Conservation (phyloP, 1,284 basidiomycete genomes). For the Calocybe gambosa region DNA sequence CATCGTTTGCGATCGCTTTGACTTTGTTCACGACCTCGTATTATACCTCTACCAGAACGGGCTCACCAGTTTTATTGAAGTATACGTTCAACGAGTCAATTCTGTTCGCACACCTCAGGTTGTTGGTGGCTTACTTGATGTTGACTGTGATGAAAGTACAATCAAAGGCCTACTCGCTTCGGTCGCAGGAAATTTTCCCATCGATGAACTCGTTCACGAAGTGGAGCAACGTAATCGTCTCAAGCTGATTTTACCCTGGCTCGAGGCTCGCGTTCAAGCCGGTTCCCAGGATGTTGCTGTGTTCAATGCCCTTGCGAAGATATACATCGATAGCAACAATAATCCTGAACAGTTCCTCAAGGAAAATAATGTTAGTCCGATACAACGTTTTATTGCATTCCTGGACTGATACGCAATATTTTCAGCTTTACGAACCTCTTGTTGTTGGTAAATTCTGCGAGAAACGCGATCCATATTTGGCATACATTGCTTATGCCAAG, state of each 20-base stretch:
- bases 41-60: conserved; percentile 99
- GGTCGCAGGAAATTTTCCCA: conserved; percentile 95
- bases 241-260: conserved; percentile 96
- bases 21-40: conserved; percentile 99
- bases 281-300: conserved; percentile 91
- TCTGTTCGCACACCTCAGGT: conserved; percentile 98
- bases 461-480: conserved; percentile 96
- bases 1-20: conserved; percentile 99
- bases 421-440: conserved; percentile 90
- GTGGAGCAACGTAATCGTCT: conserved; percentile 95
- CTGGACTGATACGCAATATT: conserved; percentile 7
- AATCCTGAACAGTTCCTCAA: conserved; percentile 98
- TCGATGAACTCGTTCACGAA: conserved; percentile 96
- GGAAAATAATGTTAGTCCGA: conserved; percentile 83
- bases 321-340: conserved; percentile 97
- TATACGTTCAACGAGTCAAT: conserved; percentile 98
- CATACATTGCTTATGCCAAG: conserved; percentile 99
- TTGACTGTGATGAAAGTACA: conserved; percentile 95
- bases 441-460: conserved; percentile 99
- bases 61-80: conserved; percentile 96
- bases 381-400: neutral
- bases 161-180: conserved; percentile 94
- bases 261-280: conserved; percentile 87
- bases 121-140: conserved; percentile 93
- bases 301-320: conserved; percentile 98